These are phyloP conservation scores for Microbotryum intermedium DNA, from an alignment of 1,284 basidiomycete species.

Conservation along the genomic window DNA sequence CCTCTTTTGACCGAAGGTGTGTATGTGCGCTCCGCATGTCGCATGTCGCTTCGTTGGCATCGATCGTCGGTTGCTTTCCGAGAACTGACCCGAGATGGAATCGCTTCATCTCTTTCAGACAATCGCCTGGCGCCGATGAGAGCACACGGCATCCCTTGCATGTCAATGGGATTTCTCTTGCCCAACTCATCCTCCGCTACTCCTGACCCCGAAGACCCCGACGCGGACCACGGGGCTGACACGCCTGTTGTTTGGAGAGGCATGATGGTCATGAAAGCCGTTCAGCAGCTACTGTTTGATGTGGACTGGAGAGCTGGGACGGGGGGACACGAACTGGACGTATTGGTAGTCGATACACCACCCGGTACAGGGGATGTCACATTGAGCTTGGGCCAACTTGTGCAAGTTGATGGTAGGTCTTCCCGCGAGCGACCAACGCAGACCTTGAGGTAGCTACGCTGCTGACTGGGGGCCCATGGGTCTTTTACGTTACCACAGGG, in stretches of 20 bases:
- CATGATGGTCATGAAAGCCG: slow-evolving; percentile 97
- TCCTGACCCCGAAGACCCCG: slow-evolving; percentile 39
- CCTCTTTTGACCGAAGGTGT: slow-evolving; percentile 65
- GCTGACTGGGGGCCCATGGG: neutral
- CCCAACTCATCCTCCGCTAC: slow-evolving; percentile 35
- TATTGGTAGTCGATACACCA: slow-evolving; percentile 91
- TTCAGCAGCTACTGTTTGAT: slow-evolving; percentile 91
- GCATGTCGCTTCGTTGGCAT: neutral
- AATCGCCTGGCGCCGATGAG: slow-evolving; percentile 67
- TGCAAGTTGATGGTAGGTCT: slow-evolving; percentile 66
- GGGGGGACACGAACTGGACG: slow-evolving; percentile 54
- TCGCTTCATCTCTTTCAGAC: slow-evolving; percentile 14
- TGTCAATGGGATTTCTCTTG: slow-evolving; percentile 85
- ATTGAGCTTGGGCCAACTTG: slow-evolving; percentile 82
- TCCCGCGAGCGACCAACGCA: too few species aligned
- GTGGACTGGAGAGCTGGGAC: slow-evolving; percentile 67
- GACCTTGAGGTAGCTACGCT: too few species aligned
- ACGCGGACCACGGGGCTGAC: slow-evolving; percentile 47
- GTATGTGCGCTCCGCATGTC: slow-evolving; percentile 26
- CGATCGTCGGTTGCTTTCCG: neutral
- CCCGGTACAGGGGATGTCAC: slow-evolving; percentile 96
- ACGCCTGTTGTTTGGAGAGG: slow-evolving; percentile 89
- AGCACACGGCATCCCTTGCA: slow-evolving; percentile 85
- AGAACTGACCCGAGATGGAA: neutral
- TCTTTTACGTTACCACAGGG: slow-evolving; percentile 45